Conservation (phyloP, 805 yeast genomes). For the Suhomyces tanzawaensis region DNA sequence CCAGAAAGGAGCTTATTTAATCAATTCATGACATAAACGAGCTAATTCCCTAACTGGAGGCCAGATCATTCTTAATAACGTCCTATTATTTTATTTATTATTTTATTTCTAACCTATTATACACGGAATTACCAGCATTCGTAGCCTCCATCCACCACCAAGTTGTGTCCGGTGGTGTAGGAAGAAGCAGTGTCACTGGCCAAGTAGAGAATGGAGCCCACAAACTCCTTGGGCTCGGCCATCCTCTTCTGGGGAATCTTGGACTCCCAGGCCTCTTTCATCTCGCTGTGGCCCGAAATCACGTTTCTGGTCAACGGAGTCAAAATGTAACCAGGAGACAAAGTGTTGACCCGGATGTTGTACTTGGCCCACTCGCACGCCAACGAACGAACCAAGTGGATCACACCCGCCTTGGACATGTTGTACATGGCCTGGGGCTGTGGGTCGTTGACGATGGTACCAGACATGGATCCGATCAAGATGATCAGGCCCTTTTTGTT, state of each 20-base stretch:
- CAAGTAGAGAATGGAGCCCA: conserved; percentile 72
- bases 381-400: conserved; percentile 70
- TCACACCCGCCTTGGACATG: conserved; percentile 85
- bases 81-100: too few relatives aligned
- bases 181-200: conserved; percentile 68
- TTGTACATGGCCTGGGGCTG: conserved; percentile 80
- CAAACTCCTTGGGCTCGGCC: conserved; percentile 83
- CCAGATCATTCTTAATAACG: too few relatives aligned
- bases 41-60: too few relatives aligned
- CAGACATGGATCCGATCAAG: conserved; percentile 77
- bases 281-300: conserved; percentile 53
- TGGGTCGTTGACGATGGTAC: conserved; percentile 73
- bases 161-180: conserved; percentile 81
- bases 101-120: background rate
- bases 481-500: conserved; percentile 60
- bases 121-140: conserved; percentile 66
- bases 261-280: conserved; percentile 71
- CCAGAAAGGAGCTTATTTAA: too few relatives aligned
- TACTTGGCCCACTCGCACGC: conserved; percentile 83
- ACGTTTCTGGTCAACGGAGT: conserved; percentile 78
- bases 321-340: conserved; percentile 78
- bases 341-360: conserved; percentile 72
- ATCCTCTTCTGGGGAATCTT: conserved; percentile 75
- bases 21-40: too few relatives aligned
- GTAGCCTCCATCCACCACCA: conserved; percentile 85